These are phyloP conservation scores for apple (Malus domestica) DNA, from an alignment of 306 rosid species.

Conservation along the genomic window ASM211411v1 NC_041801.1:8714001-8714500, in stretches of 20 bases:
- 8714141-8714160: neutral
- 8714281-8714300: no score
- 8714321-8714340: neutral
- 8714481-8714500: no score
- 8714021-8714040: no score
- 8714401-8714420: no score
- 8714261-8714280: neutral
- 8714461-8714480: no score
- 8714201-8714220: neutral
- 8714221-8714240: neutral
- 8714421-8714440: no score
- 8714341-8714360: neutral
- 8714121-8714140: neutral
- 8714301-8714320: neutral
- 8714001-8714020: no score
- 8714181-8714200: conserved; percentile 9
- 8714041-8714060: no score
- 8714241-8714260: neutral
- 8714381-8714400: neutral
- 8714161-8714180: conserved; percentile 17
- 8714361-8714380: neutral
- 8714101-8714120: neutral
- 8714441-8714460: no score
- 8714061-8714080: no score
- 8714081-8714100: neutral